phyloP scores from a whole-genome alignment of 768 basidiomycete species.

The Amanita muscaria region DNA sequence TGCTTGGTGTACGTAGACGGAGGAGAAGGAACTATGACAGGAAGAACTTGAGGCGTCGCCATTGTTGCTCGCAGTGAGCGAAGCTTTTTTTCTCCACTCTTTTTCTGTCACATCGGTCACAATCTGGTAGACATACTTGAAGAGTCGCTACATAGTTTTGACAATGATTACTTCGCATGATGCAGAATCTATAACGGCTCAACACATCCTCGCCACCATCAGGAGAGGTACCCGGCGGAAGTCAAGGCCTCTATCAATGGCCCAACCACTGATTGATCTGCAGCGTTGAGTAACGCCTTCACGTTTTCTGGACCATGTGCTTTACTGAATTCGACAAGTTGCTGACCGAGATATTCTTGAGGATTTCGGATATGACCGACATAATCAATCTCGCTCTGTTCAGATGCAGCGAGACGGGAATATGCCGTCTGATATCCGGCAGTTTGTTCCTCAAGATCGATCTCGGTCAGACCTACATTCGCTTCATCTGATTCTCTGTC shows the following conservation, averaged over 20 bases:
- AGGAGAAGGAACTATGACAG: constrained; percentile 22
- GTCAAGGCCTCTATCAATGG: constrained; percentile 21
- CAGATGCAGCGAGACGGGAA: constrained; percentile 81
- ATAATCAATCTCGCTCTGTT: constrained; percentile 47
- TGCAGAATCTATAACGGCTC: too few species aligned
- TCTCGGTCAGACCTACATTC: constrained; percentile 53
- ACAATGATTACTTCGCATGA: too few species aligned
- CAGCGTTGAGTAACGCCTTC: constrained; percentile 28
- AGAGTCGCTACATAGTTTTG: too few species aligned
- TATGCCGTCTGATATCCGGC: constrained; percentile 94
- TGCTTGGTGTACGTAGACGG: constrained; percentile 38
- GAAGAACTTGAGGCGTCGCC: constrained; percentile 21
- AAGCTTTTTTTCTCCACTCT: neutral
- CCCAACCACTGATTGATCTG: constrained; percentile 18
- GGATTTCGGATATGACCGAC: constrained; percentile 52
- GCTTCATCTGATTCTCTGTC: constrained; percentile 35
- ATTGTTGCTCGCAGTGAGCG: constrained; percentile 10
- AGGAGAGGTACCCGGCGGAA: constrained; percentile 19
- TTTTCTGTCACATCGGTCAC: constrained; percentile 6
- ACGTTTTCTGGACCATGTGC: constrained; percentile 26
- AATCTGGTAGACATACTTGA: too few species aligned
- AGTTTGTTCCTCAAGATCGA: constrained; percentile 86
- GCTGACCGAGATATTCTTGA: constrained; percentile 42
- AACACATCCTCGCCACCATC: neutral
- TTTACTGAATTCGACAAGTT: constrained; percentile 30